These are phyloP conservation scores for Begonia fuchsioides DNA, from an alignment of 306 rosid genomes.

Conservation along the genomic window DNA sequence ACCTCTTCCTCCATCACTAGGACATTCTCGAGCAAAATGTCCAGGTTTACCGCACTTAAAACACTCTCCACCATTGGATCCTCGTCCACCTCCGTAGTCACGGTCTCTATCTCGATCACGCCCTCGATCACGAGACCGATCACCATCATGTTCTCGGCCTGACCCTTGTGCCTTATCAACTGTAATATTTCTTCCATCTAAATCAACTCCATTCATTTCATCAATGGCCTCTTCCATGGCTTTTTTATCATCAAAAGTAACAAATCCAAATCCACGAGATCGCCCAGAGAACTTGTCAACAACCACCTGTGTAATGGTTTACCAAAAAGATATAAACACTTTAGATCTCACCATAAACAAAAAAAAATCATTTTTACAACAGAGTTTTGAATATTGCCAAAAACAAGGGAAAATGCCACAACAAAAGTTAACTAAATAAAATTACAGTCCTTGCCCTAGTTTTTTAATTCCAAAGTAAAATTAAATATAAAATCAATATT, in stretches of 20 bases:
- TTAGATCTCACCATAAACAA: too few relatives aligned
- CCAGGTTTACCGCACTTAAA: conserved; percentile 98
- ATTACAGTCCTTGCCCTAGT: too few relatives aligned
- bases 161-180: conserved; percentile 97
- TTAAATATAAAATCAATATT: too few relatives aligned
- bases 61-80: conserved; percentile 79
- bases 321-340: conserved; percentile 1
- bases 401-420: too few relatives aligned
- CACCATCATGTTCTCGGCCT: conserved; percentile 67
- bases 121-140: conserved; percentile 37
- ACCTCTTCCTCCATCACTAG: conserved; percentile 83
- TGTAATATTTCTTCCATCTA: conserved; percentile 95
- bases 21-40: conserved; percentile 98
- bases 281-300: conserved; percentile 95
- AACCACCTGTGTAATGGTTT: conserved; percentile 52
- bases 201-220: conserved; percentile 88
- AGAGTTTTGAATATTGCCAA: too few relatives aligned
- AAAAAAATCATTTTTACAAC: too few relatives aligned
- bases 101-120: conserved; percentile 25
- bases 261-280: conserved; percentile 98
- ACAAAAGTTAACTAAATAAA: too few relatives aligned
- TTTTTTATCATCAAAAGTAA: conserved; percentile 92
- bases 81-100: conserved; percentile 64
- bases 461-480: too few relatives aligned
- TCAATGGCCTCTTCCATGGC: conserved; percentile 98